Evolutionary conservation across 805 yeast genomes (phyloP), one percentile per base, ranked within the genome.

Genomic region (Monosporozyma aerobia): DNA sequence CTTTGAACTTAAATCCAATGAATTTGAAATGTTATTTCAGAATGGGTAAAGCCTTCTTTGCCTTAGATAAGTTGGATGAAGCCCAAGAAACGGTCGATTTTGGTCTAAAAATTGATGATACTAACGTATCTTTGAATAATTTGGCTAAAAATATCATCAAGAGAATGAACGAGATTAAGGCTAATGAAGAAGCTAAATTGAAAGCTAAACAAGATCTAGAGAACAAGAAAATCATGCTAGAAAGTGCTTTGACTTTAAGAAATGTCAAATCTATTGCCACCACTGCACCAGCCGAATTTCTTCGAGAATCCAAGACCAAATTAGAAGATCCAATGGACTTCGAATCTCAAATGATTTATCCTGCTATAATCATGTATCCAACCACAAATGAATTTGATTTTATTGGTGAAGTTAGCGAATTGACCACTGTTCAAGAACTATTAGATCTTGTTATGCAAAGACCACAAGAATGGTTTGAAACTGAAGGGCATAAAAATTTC

Each of bases 21-120:
- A 88, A 85, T 62, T 73, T 84, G 48, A 94, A 94, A 70, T 97
- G 98, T 0, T 80, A 86, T 62, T 94, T 74, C 68, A 76, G 98
- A 59, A 82, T 95, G 48, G 92, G 88, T 0, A 85, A 78, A 63
- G 96, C 98, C 0, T 87, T 87, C 57, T 73, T 81, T 51, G 77
- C 79, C 0, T 74, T 94, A 5, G 85, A 79, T 29, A 79, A 79
- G 58, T 76, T 73, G 50, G 87, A 85, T 22, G 98, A 92, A 62
- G 88, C 92, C 5, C 71, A 73, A 45, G 81, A 79, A 53, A 77
- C 90, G 6, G 68, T 84, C 50, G 72, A 77, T 39, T 87, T 85
- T 62, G 95, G 90, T 0, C 63, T 82, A 47, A 69, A 74, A 4
- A 60, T 85, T 30, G 95, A 87, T 52, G 68, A 78, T 0, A 76